phyloP scores from a whole-genome alignment of 2,329 filamentous ascomycete species.

The Fusarium sarcochroum region DNA sequence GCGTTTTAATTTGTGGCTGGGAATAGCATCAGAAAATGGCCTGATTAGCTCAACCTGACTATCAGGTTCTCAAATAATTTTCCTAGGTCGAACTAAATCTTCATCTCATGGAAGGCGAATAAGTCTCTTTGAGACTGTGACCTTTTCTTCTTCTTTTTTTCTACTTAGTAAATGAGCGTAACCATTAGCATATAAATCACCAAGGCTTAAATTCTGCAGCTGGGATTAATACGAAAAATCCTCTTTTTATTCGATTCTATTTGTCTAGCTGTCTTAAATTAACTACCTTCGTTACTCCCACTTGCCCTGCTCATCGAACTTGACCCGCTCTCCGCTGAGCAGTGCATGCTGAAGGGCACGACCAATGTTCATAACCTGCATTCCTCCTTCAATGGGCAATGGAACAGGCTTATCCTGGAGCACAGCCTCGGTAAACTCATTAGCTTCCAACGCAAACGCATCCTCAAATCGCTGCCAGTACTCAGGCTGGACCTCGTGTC shows the following conservation, averaged over 20 bases:
- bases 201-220: no score
- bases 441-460: slow-evolving; percentile 73
- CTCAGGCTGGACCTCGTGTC: slow-evolving; percentile 70
- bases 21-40: slow-evolving; percentile 1
- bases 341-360: slow-evolving; percentile 70
- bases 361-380: slow-evolving; percentile 73
- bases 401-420: slow-evolving; percentile 55
- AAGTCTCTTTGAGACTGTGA: no score
- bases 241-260: no score
- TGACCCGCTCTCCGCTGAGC: slow-evolving; percentile 67
- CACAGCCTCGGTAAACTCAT: slow-evolving; percentile 72
- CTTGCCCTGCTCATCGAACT: slow-evolving; percentile 62
- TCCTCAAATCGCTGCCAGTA: slow-evolving; percentile 75
- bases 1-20: slow-evolving; percentile 6
- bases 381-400: slow-evolving; percentile 70
- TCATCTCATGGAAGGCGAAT: no score
- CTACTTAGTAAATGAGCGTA: no score
- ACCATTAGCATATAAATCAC: no score
- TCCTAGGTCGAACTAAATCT: no score
- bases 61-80: no score
- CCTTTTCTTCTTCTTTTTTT: no score
- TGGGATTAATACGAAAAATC: no score
- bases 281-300: slow-evolving; percentile 1
- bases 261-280: no score
- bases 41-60: no score